Evolutionary conservation across 768 basidiomycete species (phyloP).

Genomic region (Gyrodon lividus): DNA sequence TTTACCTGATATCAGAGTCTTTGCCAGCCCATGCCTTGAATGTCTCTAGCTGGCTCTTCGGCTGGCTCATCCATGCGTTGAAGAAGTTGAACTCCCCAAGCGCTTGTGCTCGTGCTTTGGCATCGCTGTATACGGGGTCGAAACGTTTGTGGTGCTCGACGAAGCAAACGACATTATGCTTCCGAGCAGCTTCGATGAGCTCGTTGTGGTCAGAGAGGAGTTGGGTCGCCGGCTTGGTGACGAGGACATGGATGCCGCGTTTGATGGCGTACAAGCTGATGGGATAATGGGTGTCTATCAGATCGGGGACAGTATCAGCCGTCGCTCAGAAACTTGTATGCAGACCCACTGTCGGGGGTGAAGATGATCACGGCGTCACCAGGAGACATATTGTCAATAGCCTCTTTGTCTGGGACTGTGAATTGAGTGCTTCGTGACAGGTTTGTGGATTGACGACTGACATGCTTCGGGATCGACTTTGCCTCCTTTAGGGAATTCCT

Average conservation of each 20-base stretch:
- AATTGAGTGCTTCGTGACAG: slow-evolving; percentile 1
- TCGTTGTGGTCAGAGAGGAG: slow-evolving; percentile 79
- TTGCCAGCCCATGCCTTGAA: slow-evolving; percentile 96
- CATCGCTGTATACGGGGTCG: slow-evolving; percentile 93
- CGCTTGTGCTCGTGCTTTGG: slow-evolving; percentile 68
- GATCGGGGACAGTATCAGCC: background rate
- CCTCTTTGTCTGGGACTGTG: slow-evolving; percentile 64
- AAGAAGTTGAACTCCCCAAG: slow-evolving; percentile 95
- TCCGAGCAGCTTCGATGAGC: slow-evolving; percentile 71
- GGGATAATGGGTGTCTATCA: slow-evolving; percentile 73
- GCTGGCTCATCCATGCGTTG: slow-evolving; percentile 97
- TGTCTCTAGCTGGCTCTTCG: slow-evolving; percentile 91
- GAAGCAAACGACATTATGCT: slow-evolving; percentile 82
- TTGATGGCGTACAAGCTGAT: slow-evolving; percentile 88
- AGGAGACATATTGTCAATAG: slow-evolving; percentile 72
- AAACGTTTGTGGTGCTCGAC: slow-evolving; percentile 95
- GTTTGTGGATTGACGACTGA: slow-evolving; percentile 38
- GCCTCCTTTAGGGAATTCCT: slow-evolving; percentile 72
- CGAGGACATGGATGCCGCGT: slow-evolving; percentile 80
- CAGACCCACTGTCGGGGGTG: slow-evolving; percentile 78
- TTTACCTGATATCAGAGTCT: slow-evolving; percentile 86
- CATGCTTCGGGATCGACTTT: slow-evolving; percentile 78
- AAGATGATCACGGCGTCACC: slow-evolving; percentile 93
- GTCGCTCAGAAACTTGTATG: background rate
- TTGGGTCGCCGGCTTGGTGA: slow-evolving; percentile 93